Evolutionary conservation across 768 basidiomycete species (phyloP), one percentile per base, ranked within the genome.

Genomic region (Suillus hirtellus): DNA sequence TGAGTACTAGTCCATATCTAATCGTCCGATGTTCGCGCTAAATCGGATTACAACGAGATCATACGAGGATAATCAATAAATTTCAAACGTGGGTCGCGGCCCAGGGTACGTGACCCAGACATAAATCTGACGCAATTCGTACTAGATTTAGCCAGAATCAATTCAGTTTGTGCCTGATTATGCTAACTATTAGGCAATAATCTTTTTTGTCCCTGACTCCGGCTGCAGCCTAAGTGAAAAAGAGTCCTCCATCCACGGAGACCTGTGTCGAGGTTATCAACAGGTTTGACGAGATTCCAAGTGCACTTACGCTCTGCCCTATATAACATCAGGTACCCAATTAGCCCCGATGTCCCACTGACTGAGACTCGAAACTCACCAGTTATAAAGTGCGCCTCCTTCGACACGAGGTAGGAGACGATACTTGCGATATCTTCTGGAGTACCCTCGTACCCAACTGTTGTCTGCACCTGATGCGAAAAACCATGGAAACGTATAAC

Each of bases 351-450:
- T 27, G 3, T 15, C 31, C 31, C 17, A 34, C 50, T 17, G 27
- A 17, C 8, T 52, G 15, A 21, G 31, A 37, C 21, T 34, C 54
- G n/a, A 14, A 19, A 40, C 69, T 64, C 59, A 71, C 73, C 77
- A 4, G 71, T 72, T 34, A 75, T 70, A 35, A 70, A 72, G 53
- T 65, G 63, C 2, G 70, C 68, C 52, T 70, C 73, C 65, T 70
- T 72, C 19, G 75, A 72, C 24, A 69, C 72, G 14, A 79, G 65
- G 56, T 69, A 77, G 15, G 73, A 74, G 24, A 76, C 71, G 4
- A 72, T 37, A n/a, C 67, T 69, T 8, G 68, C 71, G 15, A 75
- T 67, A 24, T 73, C 69, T 24, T 68, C 65, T 2, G 67, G 37
- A 21, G 61, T 65, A 19, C 65, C 66, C 11, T 64, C 50, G 54